Conservation (phyloP, 768 basidiomycete genomes). For the Phaffia australis region DNA sequence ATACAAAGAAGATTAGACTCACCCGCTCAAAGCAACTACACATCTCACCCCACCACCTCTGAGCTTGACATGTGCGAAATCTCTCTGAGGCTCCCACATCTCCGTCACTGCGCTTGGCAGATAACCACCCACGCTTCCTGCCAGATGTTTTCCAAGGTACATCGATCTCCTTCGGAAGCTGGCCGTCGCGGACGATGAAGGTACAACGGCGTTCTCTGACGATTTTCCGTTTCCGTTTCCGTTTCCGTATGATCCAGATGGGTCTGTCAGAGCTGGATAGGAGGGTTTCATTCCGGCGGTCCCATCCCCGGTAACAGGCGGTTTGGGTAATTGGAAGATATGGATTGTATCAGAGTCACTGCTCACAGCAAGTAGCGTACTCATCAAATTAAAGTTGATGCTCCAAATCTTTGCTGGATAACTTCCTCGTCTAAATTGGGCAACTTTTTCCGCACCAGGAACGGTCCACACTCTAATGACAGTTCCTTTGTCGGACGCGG, state of each 20-base stretch:
- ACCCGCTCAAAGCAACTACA: slow-evolving; percentile 83
- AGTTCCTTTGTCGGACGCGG: slow-evolving; percentile 88
- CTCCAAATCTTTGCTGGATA: slow-evolving; percentile 75
- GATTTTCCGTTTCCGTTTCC: slow-evolving; percentile 18
- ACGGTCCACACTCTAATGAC: slow-evolving; percentile 90
- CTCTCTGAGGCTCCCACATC: slow-evolving; percentile 91
- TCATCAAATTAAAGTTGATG: slow-evolving; percentile 71
- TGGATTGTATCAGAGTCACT: slow-evolving; percentile 92
- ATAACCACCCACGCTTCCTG: slow-evolving; percentile 37
- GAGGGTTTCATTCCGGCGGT: slow-evolving; percentile 32
- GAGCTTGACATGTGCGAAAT: slow-evolving; percentile 81
- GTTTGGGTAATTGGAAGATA: slow-evolving; percentile 70
- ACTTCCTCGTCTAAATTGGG: slow-evolving; percentile 87
- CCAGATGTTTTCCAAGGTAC: slow-evolving; percentile 36
- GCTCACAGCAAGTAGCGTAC: slow-evolving; percentile 75
- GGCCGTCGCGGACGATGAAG: slow-evolving; percentile 27
- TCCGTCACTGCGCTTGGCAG: slow-evolving; percentile 76
- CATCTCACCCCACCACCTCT: slow-evolving; percentile 60
- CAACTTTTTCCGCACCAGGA: slow-evolving; percentile 82
- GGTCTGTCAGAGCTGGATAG: slow-evolving; percentile 28
- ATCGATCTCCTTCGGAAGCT: slow-evolving; percentile 34
- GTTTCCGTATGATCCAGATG: slow-evolving; percentile 1
- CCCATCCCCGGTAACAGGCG: not conserved
- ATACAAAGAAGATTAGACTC: slow-evolving; percentile 35
- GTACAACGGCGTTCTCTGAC: slow-evolving; percentile 19